phyloP scores from a whole-genome alignment of 352 stramenopile species.

The Phytophthora tubulina region DNA sequence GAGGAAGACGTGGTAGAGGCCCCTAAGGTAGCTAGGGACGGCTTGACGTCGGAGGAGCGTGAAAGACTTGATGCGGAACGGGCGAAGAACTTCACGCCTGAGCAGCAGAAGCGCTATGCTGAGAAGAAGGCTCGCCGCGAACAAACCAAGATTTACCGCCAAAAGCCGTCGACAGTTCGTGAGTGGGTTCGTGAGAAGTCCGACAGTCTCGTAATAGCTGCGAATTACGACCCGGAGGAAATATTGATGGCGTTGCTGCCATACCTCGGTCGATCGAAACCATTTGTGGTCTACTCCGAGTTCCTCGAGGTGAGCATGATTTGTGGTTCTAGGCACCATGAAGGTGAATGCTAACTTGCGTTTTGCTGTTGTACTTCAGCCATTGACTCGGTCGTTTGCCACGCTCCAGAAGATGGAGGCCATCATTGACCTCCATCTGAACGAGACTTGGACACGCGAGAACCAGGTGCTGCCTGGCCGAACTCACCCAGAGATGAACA shows the following conservation, averaged over 20 bases:
- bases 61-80: slow-evolving; percentile 76
- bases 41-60: slow-evolving; percentile 68
- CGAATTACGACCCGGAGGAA: slow-evolving; percentile 90
- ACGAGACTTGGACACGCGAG: slow-evolving; percentile 96
- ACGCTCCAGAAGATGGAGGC: slow-evolving; percentile 91
- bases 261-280: slow-evolving; percentile 91
- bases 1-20: slow-evolving; percentile 65
- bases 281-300: slow-evolving; percentile 97
- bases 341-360: slow-evolving; percentile 4
- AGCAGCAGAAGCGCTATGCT: slow-evolving; percentile 82
- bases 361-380: slow-evolving; percentile 47
- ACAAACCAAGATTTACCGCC: slow-evolving; percentile 82
- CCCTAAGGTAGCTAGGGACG: slow-evolving; percentile 58
- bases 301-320: slow-evolving; percentile 77
- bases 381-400: slow-evolving; percentile 91
- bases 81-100: slow-evolving; percentile 83
- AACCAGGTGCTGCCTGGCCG: slow-evolving; percentile 94
- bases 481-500: slow-evolving; percentile 97
- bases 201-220: slow-evolving; percentile 92
- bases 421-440: slow-evolving; percentile 95
- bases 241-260: slow-evolving; percentile 90
- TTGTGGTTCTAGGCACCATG: not conserved
- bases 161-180: slow-evolving; percentile 73
- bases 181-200: slow-evolving; percentile 77
- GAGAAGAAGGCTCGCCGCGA: slow-evolving; percentile 79